These are phyloP conservation scores for Capsicum chinense DNA, from an alignment of 257 asterid genomes.

Conservation along the genomic window DNA sequence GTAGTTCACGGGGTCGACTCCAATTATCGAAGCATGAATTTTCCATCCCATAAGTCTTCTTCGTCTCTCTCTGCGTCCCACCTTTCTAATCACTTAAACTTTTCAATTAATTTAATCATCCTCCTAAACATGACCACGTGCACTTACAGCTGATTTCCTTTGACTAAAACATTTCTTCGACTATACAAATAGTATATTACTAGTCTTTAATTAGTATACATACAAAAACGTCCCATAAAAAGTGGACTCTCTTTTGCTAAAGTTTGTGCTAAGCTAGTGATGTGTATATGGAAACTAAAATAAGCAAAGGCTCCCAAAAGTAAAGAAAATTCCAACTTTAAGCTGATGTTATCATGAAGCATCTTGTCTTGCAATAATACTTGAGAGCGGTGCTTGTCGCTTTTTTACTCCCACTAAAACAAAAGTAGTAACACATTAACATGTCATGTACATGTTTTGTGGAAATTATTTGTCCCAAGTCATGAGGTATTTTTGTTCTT, in stretches of 20 bases:
- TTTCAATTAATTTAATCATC: conserved; percentile 11
- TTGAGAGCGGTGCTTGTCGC: conserved; percentile 1
- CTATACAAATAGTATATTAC: not conserved
- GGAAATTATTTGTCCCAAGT: not conserved
- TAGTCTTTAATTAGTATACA: not conserved
- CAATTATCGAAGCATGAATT: conserved; percentile 32
- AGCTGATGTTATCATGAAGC: conserved; percentile 27
- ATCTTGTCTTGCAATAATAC: conserved; percentile 32
- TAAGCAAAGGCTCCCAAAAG: conserved; percentile 8
- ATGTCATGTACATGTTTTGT: not conserved
- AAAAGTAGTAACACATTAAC: not conserved
- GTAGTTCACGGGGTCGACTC: conserved; percentile 22
- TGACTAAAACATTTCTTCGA: conserved; percentile 32
- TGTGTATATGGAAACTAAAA: conserved; percentile 34
- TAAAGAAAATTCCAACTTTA: conserved; percentile 26
- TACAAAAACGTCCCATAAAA: conserved; percentile 29
- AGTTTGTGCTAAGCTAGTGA: conserved; percentile 37
- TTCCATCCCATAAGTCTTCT: not conserved
- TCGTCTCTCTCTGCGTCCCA: conserved; percentile 12
- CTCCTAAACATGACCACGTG: conserved; percentile 44
- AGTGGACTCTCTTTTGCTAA: conserved; percentile 32
- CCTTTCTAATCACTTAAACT: conserved; percentile 16
- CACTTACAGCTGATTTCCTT: conserved; percentile 34
- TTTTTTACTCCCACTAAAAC: not conserved
- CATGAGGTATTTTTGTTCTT: not conserved